These are phyloP conservation scores for Stenogyne calaminthoides DNA, from an alignment of 305 asterid species.

Conservation along the genomic window DNA sequence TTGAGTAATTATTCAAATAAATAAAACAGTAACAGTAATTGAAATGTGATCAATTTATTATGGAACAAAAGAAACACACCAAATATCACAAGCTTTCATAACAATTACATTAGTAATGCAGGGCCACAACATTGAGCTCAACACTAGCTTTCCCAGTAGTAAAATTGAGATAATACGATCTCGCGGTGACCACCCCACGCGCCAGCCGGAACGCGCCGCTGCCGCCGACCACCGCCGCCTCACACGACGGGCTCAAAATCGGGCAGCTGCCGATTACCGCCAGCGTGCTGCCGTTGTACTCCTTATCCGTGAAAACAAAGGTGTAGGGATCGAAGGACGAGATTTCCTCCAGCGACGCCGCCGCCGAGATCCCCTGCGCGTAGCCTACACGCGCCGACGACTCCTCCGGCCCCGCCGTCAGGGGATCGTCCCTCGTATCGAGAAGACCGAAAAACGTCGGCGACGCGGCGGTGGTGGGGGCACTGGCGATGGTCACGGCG, in stretches of 20 bases:
- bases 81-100: no score
- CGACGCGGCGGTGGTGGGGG: background rate
- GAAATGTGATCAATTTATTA: no score
- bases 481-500: background rate
- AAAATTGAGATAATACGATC: constrained; percentile 25
- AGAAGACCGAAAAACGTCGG: background rate
- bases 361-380: background rate
- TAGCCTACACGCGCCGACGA: background rate
- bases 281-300: background rate
- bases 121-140: constrained; percentile 20
- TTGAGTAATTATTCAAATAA: no score
- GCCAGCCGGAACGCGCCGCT: constrained; percentile 29
- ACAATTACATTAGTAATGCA: background rate
- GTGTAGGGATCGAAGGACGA: background rate
- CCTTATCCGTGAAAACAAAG: background rate
- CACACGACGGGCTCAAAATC: constrained; percentile 3
- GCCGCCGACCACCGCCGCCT: constrained; percentile 31
- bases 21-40: no score
- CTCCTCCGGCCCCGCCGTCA: background rate
- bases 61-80: no score
- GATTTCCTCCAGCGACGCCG: background rate
- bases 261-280: background rate
- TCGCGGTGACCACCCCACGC: constrained; percentile 25
- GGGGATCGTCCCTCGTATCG: background rate
- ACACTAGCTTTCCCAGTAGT: constrained; percentile 27